These are phyloP conservation scores for Candida taoyuanica DNA, from an alignment of 805 yeast species.

Conservation along the genomic window DNA sequence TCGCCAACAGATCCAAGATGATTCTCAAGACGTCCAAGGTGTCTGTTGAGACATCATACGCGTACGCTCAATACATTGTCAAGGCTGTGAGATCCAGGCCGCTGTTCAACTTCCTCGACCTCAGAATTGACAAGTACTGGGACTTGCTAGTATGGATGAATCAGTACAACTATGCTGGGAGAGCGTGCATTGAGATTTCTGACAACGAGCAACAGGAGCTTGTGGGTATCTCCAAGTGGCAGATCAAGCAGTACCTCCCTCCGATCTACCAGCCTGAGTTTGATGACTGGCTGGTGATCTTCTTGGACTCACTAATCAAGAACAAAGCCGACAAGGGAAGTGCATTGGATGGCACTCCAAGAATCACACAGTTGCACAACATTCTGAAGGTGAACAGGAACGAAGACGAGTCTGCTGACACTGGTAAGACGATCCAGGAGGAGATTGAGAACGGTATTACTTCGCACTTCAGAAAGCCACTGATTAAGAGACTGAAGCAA, in stretches of 20 bases:
- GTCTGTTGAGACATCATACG: conserved; percentile 82
- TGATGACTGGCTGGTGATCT: conserved; percentile 78
- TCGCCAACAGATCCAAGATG: conserved; percentile 73
- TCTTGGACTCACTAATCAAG: conserved; percentile 64
- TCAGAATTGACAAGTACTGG: conserved; percentile 78
- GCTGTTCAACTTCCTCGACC: conserved; percentile 75
- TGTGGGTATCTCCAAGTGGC: conserved; percentile 64
- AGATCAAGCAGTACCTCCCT: conserved; percentile 70
- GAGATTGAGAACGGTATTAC: conserved; percentile 45
- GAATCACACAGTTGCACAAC: conserved; percentile 66
- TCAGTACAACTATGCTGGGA: conserved; percentile 79
- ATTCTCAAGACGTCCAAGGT: conserved; percentile 69
- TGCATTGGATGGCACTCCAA: conserved; percentile 43
- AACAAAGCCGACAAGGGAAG: conserved; percentile 36
- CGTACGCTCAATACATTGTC: conserved; percentile 80
- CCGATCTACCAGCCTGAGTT: conserved; percentile 73
- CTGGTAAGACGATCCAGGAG: conserved; percentile 27
- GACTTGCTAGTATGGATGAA: conserved; percentile 96
- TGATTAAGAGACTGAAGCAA: conserved; percentile 61
- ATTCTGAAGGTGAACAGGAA: conserved; percentile 40
- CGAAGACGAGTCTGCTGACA: conserved; percentile 15
- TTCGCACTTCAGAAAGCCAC: conserved; percentile 53
- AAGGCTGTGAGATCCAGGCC: conserved; percentile 78
- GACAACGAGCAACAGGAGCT: conserved; percentile 35
- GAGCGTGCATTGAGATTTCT: conserved; percentile 37